These are phyloP conservation scores for Phallus indusiatus DNA, from an alignment of 768 basidiomycete genomes.

Conservation along the genomic window DNA sequence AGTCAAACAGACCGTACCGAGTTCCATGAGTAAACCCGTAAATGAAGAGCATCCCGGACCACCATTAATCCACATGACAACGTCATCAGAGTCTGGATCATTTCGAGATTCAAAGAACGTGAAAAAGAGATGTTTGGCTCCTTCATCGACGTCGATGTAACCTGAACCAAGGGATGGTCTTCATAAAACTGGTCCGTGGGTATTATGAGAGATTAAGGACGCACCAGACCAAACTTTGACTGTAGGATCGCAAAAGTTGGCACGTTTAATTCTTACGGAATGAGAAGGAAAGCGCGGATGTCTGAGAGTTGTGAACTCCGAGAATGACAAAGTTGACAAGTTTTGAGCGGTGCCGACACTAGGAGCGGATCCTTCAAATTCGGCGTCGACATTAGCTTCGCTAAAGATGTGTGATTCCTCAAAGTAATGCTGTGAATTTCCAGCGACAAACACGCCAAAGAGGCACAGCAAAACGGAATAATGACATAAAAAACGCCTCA, in stretches of 20 bases:
- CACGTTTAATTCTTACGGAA: conserved; percentile 30
- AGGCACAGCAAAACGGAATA: background rate
- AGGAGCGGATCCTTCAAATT: no score
- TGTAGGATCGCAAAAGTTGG: conserved; percentile 33
- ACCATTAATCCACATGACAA: conserved; percentile 34
- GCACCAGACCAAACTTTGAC: conserved; percentile 16
- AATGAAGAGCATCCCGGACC: conserved; percentile 51
- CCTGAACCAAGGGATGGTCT: conserved; percentile 25
- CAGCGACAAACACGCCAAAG: background rate
- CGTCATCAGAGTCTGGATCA: conserved; percentile 34
- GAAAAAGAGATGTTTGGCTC: conserved; percentile 53
- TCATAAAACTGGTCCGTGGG: background rate
- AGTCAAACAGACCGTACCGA: conserved; percentile 21
- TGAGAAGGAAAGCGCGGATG: conserved; percentile 20
- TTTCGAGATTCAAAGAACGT: conserved; percentile 68
- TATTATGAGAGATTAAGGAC: background rate
- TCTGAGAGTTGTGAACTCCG: conserved; percentile 11
- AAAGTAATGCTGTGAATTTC: background rate
- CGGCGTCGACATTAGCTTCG: no score
- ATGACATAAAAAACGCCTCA: no score
- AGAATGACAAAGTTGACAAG: background rate
- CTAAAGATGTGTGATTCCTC: background rate
- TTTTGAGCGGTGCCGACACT: no score
- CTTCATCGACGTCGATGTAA: conserved; percentile 48
- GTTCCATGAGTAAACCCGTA: conserved; percentile 63